phyloP scores from a whole-genome alignment of 164 flowering plant genomes.

The Akebia trifoliata region DNA sequence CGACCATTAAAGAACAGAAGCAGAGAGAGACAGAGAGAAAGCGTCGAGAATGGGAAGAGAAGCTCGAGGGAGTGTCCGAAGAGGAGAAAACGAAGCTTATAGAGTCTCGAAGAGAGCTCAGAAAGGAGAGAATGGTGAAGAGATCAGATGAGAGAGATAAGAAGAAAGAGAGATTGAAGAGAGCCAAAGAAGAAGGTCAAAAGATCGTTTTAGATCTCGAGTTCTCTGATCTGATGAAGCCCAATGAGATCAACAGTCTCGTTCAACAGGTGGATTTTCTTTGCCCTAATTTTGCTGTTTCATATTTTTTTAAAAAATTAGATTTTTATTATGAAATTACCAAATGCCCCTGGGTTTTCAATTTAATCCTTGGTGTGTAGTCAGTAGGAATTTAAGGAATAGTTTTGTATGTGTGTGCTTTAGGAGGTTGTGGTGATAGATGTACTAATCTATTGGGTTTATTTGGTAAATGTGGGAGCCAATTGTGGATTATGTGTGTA shows the following conservation, averaged over 20 bases:
- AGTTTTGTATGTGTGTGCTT: no score
- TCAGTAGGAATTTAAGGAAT: no score
- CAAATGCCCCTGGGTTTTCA: no score
- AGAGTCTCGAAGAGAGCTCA: slow-evolving; percentile 44
- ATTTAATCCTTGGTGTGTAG: no score
- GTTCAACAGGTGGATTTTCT: slow-evolving; percentile 65
- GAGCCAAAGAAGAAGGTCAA: slow-evolving; percentile 63
- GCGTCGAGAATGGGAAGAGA: slow-evolving; percentile 74
- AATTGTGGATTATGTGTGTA: no score
- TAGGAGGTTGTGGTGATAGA: no score
- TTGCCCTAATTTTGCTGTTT: slow-evolving; percentile 11
- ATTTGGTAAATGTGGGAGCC: no score
- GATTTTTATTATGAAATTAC: no score
- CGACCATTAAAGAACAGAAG: slow-evolving; percentile 55
- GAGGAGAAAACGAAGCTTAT: slow-evolving; percentile 66
- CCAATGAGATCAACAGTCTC: slow-evolving; percentile 69
- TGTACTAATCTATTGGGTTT: no score
- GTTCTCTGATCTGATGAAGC: slow-evolving; percentile 67
- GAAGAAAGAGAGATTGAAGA: slow-evolving; percentile 48
- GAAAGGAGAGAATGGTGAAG: slow-evolving; percentile 80
- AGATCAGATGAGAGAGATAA: slow-evolving; percentile 52
- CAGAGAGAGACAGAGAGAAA: slow-evolving; percentile 58
- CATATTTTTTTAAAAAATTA: not conserved
- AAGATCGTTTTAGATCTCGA: slow-evolving; percentile 83
- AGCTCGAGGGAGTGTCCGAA: slow-evolving; percentile 40